phyloP scores from a whole-genome alignment of 78 protist species.

The Dictyostelium brefeldianum region DNA sequence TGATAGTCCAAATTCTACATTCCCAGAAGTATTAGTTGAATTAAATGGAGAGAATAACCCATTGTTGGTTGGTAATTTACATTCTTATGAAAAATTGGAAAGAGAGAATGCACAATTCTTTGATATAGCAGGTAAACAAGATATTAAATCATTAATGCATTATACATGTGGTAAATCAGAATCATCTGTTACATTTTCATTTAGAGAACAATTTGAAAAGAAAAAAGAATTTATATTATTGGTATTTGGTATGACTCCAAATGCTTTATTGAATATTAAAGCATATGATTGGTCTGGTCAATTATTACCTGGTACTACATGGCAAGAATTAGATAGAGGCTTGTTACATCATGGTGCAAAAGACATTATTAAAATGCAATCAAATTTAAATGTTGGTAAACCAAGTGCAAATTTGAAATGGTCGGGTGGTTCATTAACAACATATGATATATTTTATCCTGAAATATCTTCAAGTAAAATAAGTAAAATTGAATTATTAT shows the following conservation, averaged over 20 bases:
- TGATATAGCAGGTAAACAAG: slow-evolving; percentile 11
- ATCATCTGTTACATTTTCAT: not conserved
- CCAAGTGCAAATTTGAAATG: slow-evolving; percentile 13
- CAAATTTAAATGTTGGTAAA: slow-evolving; percentile 22
- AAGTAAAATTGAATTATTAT: not conserved
- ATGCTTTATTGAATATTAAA: not conserved
- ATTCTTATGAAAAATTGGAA: not conserved
- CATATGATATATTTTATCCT: slow-evolving; percentile 16
- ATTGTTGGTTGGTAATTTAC: slow-evolving; percentile 24
- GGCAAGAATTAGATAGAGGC: slow-evolving; percentile 17
- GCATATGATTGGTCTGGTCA: slow-evolving; percentile 23
- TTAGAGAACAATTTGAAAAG: slow-evolving; percentile 1
- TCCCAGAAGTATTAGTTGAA: slow-evolving; percentile 7
- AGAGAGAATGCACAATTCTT: not conserved
- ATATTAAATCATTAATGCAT: slow-evolving; percentile 44
- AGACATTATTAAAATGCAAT: slow-evolving; percentile 1
- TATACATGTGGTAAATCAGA: slow-evolving; percentile 18
- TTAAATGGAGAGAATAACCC: slow-evolving; percentile 15
- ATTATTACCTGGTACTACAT: slow-evolving; percentile 17
- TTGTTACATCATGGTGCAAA: not conserved
- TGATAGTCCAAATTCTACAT: not conserved
- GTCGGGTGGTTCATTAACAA: slow-evolving; percentile 8
- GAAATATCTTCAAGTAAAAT: not conserved
- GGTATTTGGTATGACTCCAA: slow-evolving; percentile 9
- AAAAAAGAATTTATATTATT: slow-evolving; percentile 7